Conservation (phyloP, 1,284 basidiomycete genomes). For the Pulveroboletus sp. region DNA sequence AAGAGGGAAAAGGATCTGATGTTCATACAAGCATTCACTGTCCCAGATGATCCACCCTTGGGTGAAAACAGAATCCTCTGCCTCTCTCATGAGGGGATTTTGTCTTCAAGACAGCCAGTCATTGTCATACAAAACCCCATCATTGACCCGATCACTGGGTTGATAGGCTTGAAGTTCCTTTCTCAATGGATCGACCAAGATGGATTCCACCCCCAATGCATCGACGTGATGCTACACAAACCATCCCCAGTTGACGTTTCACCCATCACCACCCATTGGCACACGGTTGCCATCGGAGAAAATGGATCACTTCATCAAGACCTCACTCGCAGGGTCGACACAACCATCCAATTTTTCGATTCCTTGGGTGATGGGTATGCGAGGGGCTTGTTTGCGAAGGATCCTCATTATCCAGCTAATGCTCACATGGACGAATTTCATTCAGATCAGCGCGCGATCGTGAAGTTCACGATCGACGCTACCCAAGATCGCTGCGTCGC, state of each 20-base stretch:
- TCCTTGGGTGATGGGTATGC: neutral
- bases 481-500: neutral
- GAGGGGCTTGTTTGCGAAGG: neutral
- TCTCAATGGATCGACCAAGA: neutral
- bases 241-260: neutral
- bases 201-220: neutral
- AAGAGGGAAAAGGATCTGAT: too few species aligned
- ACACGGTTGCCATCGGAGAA: neutral
- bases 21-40: too few species aligned
- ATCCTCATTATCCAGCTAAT: neutral
- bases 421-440: too few species aligned
- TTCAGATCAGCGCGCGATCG: too few species aligned
- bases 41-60: neutral
- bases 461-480: neutral
- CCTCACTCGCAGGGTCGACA: too few species aligned
- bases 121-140: neutral
- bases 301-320: neutral
- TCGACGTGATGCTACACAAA: neutral
- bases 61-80: neutral
- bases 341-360: neutral
- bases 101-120: too few species aligned
- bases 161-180: neutral
- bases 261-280: neutral
- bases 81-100: neutral
- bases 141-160: neutral